Conservation (phyloP, 1,139 yeast genomes). For the Blastobotrys elegans region DNA sequence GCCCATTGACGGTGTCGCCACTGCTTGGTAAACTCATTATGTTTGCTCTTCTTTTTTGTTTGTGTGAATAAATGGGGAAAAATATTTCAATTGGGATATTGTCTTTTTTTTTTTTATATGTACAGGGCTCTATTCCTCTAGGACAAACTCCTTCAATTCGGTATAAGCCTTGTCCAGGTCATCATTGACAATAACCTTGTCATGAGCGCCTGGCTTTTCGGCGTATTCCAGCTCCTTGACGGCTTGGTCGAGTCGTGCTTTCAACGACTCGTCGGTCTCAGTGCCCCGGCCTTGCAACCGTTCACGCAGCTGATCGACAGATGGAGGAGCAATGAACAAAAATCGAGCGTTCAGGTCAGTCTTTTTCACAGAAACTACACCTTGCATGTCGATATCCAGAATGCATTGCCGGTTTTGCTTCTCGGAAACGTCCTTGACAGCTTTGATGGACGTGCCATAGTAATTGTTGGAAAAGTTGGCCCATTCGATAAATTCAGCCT, state of each 20-base stretch:
- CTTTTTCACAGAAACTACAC: constrained; percentile 84
- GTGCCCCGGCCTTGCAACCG: constrained; percentile 90
- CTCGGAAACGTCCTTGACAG: constrained; percentile 69
- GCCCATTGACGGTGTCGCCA: constrained; percentile 9
- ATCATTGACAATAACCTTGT: constrained; percentile 80
- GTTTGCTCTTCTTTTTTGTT: neutral
- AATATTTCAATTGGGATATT: neutral
- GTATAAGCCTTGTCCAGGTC: constrained; percentile 82
- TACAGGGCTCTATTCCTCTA: constrained; percentile 11
- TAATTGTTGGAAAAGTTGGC: constrained; percentile 97
- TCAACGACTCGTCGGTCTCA: constrained; percentile 78
- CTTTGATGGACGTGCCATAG: constrained; percentile 86
- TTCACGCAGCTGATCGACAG: constrained; percentile 64
- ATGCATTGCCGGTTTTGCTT: constrained; percentile 62
- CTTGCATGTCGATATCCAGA: constrained; percentile 98
- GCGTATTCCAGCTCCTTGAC: constrained; percentile 83
- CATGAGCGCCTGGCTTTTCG: constrained; percentile 83
- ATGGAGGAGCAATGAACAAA: constrained; percentile 89
- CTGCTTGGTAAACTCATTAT: constrained; percentile 11
- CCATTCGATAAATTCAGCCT: constrained; percentile 86
- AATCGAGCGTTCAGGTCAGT: constrained; percentile 79
- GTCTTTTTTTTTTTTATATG: too few relatives aligned
- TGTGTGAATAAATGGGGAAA: neutral
- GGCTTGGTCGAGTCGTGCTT: constrained; percentile 83
- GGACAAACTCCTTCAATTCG: constrained; percentile 63